A percentile compares a stretch with the other conserved stretches of the same genome.
These are phyloP conservation scores for Cercospora zeae-maydis DNA, from an alignment of 2,329 filamentous ascomycete genomes.

Conservation along the genomic window DNA sequence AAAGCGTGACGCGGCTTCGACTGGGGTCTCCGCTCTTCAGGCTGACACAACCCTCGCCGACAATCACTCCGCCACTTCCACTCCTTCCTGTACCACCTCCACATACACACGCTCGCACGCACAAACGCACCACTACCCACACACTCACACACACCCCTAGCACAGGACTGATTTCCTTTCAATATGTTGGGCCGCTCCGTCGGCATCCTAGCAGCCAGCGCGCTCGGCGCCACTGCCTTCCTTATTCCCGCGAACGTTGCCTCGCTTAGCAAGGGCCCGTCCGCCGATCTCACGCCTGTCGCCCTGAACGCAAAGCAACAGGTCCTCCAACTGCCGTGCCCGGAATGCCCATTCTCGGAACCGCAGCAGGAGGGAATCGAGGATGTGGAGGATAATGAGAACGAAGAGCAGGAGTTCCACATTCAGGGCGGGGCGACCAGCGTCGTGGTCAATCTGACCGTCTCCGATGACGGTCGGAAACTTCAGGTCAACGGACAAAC, in stretches of 20 bases:
- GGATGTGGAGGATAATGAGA: slow-evolving; percentile 18
- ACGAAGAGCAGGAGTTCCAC: slow-evolving; percentile 30
- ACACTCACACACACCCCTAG: background rate
- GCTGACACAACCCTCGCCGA: background rate
- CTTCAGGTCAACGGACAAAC: slow-evolving; percentile 59
- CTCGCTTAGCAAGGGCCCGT: slow-evolving; percentile 40
- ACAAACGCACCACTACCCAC: background rate
- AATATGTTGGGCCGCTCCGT: slow-evolving; percentile 35
- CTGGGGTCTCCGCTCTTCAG: background rate
- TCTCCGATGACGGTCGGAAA: slow-evolving; percentile 46
- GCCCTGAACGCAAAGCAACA: slow-evolving; percentile 42
- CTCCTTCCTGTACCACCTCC: background rate
- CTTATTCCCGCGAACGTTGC: slow-evolving; percentile 50
- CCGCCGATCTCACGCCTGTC: slow-evolving; percentile 7
- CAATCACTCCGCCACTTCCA: background rate
- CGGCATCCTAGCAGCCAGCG: slow-evolving; percentile 31
- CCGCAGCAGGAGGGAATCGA: slow-evolving; percentile 28
- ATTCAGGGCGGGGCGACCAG: slow-evolving; percentile 34
- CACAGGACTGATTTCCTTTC: slow-evolving; percentile 17
- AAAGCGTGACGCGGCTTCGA: background rate
- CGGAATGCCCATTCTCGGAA: slow-evolving; percentile 49
- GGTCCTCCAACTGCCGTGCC: slow-evolving; percentile 52
- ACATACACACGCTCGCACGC: background rate
- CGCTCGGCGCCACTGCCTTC: slow-evolving; percentile 43
- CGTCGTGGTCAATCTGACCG: slow-evolving; percentile 50